Evolutionary conservation across 805 yeast genomes (phyloP), one percentile per base, ranked within the genome.

Genomic region (Saccharomycopsis vini): DNA sequence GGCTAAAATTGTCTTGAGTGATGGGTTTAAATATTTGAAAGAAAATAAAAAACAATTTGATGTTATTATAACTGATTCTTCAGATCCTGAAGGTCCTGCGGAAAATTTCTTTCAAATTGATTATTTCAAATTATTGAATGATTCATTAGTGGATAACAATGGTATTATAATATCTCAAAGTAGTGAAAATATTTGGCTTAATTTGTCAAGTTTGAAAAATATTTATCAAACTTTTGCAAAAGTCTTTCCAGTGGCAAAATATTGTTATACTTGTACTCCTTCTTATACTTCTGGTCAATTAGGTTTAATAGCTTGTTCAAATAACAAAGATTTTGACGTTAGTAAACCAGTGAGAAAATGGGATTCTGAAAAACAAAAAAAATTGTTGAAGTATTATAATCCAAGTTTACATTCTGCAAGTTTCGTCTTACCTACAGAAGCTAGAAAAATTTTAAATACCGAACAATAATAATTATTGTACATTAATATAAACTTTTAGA

Each of bases 41-140:
- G 69, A 66, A 10, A 44, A 46, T 26, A 16, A 32, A 35, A 59
- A 19, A 62, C 67, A 35, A 52, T 88, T 70, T 57, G 96, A 88
- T 61, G 80, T 89, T 26, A 84, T 88, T 47, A 86, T 88, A 49
- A 84, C 95, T 15, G 97, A 88, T 61, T 84, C 95, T 2, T 81
- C 94, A 2, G 97, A 88, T 61, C 96, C 96, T 1, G 96, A 88
- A 54, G 96, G 92, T 2, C 97, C 97, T 4, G 97, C 97, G 1
- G 94, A 80, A 55, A 83, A 83, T 16, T 83, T 88, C 54, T 88
- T 88, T 66, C 85, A 86, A 60, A 70, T 72, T 48, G 75, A 72
- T 44, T 88, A 88, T 64, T 88, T 87, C 62, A 68, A 76, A 55
- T 64, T 88, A 44, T 65, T 89, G 45, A 56, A 66, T 49, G 70